Base-by-base conservation (phyloP, 2,329 filamentous ascomycete species). In the Phialophora expanda region DNA sequence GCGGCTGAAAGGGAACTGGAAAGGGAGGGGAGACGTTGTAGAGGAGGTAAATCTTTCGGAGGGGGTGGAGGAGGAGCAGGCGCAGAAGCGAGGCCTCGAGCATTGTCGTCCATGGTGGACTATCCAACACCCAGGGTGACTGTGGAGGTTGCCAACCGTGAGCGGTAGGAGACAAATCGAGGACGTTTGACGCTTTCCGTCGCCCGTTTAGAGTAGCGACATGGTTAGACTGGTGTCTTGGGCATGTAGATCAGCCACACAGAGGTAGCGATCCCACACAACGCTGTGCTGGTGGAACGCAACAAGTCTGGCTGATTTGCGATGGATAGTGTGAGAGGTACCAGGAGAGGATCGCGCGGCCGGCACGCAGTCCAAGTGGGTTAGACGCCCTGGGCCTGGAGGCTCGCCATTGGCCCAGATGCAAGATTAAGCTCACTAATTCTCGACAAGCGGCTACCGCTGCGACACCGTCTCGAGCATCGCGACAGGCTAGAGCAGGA, bases 241-340 rank as follows among this genome's bases (percentile, higher is more conserved):
- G 38, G 51, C 58, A 66, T 50, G 64, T 54, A 64, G 68, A 70
- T 69, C 65, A 69, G 67, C 67, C 67, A 69, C 67, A 66, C 61
- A 58, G 60, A 57, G 57, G 66, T 67, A 61, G 67, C 58, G 46
- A 61, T 61, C 58, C 55, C 46, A 41, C 46, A 56, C 30, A 24
- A 34, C 44, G 53, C 53, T 55, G 28, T 55, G 26, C 32, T 48
- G 53, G 64, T 66, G 66, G 64, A 66, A 64, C 55, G 34, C 28
- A 50, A 56, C 60, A 59, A 66, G 64, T 34, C 34, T 58, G 57
- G 48, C 34, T 66, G 44, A 22, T 57, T 55, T 55, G 53, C 53
- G 22, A 61, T 34, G 44, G 58, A 53, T 41, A 41, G 46, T 22
- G 48, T 46, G 56, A 48, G 56, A 28, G 58, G 32, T 53, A 22